Conservation (phyloP, 1,284 basidiomycete genomes). For the Fomitopsis palustris region DNA sequence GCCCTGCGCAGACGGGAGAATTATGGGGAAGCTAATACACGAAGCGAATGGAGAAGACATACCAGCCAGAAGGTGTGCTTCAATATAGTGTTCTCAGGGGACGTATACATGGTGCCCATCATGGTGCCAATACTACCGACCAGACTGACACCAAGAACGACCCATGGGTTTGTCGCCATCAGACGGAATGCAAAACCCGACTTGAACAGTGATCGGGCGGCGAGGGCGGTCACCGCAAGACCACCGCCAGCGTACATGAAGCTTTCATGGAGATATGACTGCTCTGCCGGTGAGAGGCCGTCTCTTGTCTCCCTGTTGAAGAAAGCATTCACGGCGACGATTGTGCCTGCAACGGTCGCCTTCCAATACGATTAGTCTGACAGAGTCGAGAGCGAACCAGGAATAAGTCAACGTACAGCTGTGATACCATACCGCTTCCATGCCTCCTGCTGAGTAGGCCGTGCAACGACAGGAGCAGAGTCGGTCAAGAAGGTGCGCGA, state of each 20-base stretch:
- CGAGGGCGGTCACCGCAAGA: slow-evolving; percentile 70
- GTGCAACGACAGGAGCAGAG: slow-evolving; percentile 33
- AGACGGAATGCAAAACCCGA: slow-evolving; percentile 74
- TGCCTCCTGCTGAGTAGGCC: slow-evolving; percentile 35
- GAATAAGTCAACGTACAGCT: slow-evolving; percentile 34
- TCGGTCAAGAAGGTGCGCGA: slow-evolving; percentile 43
- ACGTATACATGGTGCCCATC: slow-evolving; percentile 74
- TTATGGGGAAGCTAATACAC: background rate
- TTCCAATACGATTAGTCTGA: slow-evolving; percentile 22
- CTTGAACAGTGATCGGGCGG: slow-evolving; percentile 76
- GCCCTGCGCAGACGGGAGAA: slow-evolving; percentile 43
- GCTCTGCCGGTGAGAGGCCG: slow-evolving; percentile 56
- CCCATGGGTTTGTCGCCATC: slow-evolving; percentile 88
- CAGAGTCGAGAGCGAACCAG: background rate
- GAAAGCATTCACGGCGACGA: slow-evolving; percentile 59
- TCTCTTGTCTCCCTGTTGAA: slow-evolving; percentile 81
- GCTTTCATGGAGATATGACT: slow-evolving; percentile 73
- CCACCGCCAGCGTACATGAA: slow-evolving; percentile 88
- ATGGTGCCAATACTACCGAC: slow-evolving; percentile 75
- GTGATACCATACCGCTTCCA: slow-evolving; percentile 51
- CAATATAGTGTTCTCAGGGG: slow-evolving; percentile 67
- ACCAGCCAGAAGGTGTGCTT: slow-evolving; percentile 80
- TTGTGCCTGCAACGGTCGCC: slow-evolving; percentile 67
- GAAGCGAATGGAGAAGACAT: slow-evolving; percentile 24
- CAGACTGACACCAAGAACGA: slow-evolving; percentile 81